Base-by-base conservation (phyloP, 164 flowering plant genomes). In the Hamamelis virginiana region DNA sequence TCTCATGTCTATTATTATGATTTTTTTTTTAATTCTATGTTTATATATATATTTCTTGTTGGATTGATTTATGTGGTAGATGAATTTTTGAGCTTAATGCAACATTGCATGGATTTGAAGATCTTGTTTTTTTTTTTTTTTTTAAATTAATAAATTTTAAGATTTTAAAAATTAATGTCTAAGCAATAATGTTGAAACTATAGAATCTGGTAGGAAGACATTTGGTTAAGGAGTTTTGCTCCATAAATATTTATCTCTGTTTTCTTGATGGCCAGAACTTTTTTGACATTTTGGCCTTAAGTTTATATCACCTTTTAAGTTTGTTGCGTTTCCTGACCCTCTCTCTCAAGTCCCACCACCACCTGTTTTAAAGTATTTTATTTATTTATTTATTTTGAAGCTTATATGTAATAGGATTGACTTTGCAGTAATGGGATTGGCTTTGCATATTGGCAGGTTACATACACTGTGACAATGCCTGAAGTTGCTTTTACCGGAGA, bases 401-500 rank as follows among this genome's bases (percentile, higher is more conserved):
- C 21, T 23, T 55, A 11, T 15, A 6, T 52, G 43, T 63, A 33
- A n/a, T n/a, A n/a, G n/a, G n/a, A n/a, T n/a, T n/a, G n/a, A n/a
- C n/a, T n/a, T n/a, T n/a, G n/a, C n/a, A n/a, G n/a, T n/a, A n/a
- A 33, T 19, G 18, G 4, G 41, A 16, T 62, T 63, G 8, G 15
- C 19, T 53, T 69, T 69, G 41, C 45, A 18, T 59, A 21, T 80
- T 82, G 73, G 64, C 89, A 95, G 98, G 86, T 95, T 62, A 89
- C 92, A 5, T 0, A 90, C 74, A 87, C 94, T 9, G 51, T 82
- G 19, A 84, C 93, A 55, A 66, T 80, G 45, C 97, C 99, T 65
- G 98, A 92, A 77, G 66, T 95, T 75, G 97, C 99, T 73, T 95
- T 95, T 80, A 92, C 99, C 0, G 99, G 99, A 62, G 99, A 95